Percentiles rank a stretch among this genome's conserved stretches.
phyloP scores from a whole-genome alignment of 1,139 yeast genomes.

The Geotrichum candidum region DNA sequence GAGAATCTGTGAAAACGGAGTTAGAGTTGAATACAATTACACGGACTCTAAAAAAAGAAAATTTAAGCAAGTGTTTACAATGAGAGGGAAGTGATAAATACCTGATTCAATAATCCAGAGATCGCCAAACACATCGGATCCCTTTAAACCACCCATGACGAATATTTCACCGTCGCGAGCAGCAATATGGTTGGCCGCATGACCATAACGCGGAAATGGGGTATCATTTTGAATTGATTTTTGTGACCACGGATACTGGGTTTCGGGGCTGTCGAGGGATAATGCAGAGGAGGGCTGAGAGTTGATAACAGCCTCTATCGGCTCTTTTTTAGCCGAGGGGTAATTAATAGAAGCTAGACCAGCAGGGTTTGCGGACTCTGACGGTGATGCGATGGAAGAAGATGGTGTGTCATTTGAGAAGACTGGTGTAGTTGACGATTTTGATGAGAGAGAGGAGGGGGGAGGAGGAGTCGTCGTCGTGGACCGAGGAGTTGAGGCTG shows the following conservation, averaged over 20 bases:
- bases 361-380: neutral
- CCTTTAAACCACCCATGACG: conserved; percentile 93
- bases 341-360: neutral
- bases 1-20: conserved; percentile 27
- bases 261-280: conserved; percentile 12
- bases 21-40: conserved; percentile 12
- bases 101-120: conserved; percentile 62
- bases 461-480: conserved; percentile 2
- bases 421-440: neutral
- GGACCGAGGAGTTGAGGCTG: conserved; percentile 6
- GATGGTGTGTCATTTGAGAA: neutral
- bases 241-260: conserved; percentile 69
- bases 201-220: conserved; percentile 93
- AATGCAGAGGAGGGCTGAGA: conserved; percentile 3
- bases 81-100: conserved; percentile 11
- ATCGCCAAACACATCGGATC: conserved; percentile 89
- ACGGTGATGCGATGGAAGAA: neutral
- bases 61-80: neutral
- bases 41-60: neutral
- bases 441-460: neutral
- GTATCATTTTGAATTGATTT: conserved; percentile 58
- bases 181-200: conserved; percentile 72
- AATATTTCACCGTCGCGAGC: conserved; percentile 73
- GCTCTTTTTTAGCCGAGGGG: conserved; percentile 2
- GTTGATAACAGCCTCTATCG: neutral